Evolutionary conservation across 139 green algal species (phyloP), one percentile per base, ranked within the genome.

Genomic region (Klebsormidium nitens): DNA sequence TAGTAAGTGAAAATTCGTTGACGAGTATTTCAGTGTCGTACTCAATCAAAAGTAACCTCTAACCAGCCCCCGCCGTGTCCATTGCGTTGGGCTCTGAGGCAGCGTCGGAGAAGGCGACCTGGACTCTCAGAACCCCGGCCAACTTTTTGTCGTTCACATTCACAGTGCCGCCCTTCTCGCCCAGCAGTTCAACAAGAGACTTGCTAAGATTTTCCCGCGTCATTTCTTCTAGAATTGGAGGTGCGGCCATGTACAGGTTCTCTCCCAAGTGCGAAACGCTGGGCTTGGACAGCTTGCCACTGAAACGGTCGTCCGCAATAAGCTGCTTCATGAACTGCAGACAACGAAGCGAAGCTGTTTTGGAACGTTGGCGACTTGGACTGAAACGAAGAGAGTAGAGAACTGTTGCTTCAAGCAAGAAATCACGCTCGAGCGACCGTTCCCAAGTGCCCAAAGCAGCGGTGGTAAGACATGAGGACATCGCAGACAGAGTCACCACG

Each of bases 131-230:
- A 0, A 91, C 80, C 0, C 77, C 75, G 17, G 78, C 55, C 32
- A 98, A 80, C 65, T 86, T 88, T 66, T 93, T 95, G 83, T 98
- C 93, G 66, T 98, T 98, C 1, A 98, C 81, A 1, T 86, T 89
- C 1, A 98, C 66, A 2, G 90, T 48, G 32, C 69, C 76, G 5
- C 42, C 59, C n/a, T n/a, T 26, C 19, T 80, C 74, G 5, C 57
- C 74, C 35, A 80, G 72, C 29, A 91, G 69, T 58, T 89, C 68
- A 64, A 28, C 37, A n/a, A 81, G 50, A 26, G n/a, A 44, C 31
- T 26, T 47, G 2, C 36, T 31, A 2, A 86, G 52, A 74, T 98
- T 98, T 5, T 59, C 60, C 19, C 82, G 79, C 0, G 91, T 97
- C 36, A 87, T 78, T 40, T 89, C 83, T 64, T 98, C 93, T 31